Conservation (phyloP, 2,329 filamentous ascomycete genomes). For the Aspergillus ibericus region DNA sequence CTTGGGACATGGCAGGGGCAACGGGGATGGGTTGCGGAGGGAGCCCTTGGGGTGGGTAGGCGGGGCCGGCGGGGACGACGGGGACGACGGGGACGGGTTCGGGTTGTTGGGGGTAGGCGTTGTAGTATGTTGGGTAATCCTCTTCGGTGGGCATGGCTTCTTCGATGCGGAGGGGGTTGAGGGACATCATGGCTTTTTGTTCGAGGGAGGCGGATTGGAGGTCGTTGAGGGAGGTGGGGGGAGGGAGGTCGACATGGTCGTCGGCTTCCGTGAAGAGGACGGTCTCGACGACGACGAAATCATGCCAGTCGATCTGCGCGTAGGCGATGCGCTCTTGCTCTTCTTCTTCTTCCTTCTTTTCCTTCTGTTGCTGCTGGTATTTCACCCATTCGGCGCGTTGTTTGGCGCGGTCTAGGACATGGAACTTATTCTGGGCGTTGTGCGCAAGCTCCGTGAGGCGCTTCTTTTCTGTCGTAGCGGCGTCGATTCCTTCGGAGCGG, state of each 20-base stretch:
- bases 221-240: conserved; percentile 85
- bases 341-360: conserved; percentile 82
- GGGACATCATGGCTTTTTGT: conserved; percentile 87
- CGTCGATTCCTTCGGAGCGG: conserved; percentile 65
- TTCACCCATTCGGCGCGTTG: conserved; percentile 85
- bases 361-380: conserved; percentile 79
- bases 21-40: conserved; percentile 35
- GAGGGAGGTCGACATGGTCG: conserved; percentile 80
- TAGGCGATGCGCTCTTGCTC: conserved; percentile 76
- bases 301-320: conserved; percentile 94
- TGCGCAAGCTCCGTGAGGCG: conserved; percentile 70
- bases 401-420: conserved; percentile 76
- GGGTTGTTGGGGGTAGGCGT: conserved; percentile 45
- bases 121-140: conserved; percentile 55
- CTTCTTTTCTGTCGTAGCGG: conserved; percentile 69
- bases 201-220: conserved; percentile 92
- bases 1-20: conserved; percentile 16
- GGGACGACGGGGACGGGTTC: conserved; percentile 38
- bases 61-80: conserved; percentile 24
- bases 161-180: conserved; percentile 81
- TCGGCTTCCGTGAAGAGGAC: conserved; percentile 89
- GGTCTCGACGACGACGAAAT: conserved; percentile 94
- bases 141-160: conserved; percentile 88
- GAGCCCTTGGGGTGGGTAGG: conserved; percentile 32
- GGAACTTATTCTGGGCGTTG: conserved; percentile 76